Conservation (phyloP, 805 yeast species). For the Saturnispora silvae region DNA sequence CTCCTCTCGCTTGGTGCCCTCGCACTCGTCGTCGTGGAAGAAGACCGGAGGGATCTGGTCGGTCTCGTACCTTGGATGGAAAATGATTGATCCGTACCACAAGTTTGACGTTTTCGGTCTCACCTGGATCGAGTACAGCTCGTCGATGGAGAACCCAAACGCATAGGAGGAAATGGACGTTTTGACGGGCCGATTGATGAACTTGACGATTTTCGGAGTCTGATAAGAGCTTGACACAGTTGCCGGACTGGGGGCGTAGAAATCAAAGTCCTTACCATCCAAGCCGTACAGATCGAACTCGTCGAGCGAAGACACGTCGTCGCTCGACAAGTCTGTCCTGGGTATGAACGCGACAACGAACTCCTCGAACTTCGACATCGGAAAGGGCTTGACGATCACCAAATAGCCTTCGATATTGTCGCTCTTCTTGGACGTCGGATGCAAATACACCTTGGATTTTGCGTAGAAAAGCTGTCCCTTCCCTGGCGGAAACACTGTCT, state of each 20-base stretch:
- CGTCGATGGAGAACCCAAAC: constrained; percentile 50
- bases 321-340: constrained; percentile 29
- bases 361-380: constrained; percentile 40
- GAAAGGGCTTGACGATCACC: constrained; percentile 46
- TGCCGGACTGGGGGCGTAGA: constrained; percentile 14
- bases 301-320: constrained; percentile 23
- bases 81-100: constrained; percentile 84
- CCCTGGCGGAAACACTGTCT: constrained; percentile 20
- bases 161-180: constrained; percentile 53
- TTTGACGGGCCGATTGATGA: constrained; percentile 41
- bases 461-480: constrained; percentile 41
- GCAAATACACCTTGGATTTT: constrained; percentile 71
- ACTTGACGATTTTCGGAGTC: constrained; percentile 22
- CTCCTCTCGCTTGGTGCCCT: constrained; percentile 58
- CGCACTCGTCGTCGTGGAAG: constrained; percentile 84
- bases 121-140: constrained; percentile 68
- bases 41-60: constrained; percentile 74
- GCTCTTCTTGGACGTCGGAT: constrained; percentile 60
- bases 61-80: constrained; percentile 51
- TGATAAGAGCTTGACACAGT: constrained; percentile 5
- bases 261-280: constrained; percentile 24
- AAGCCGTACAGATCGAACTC: constrained; percentile 31
- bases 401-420: constrained; percentile 80
- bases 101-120: constrained; percentile 77
- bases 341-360: constrained; percentile 62